Conservation (phyloP, 805 yeast species). For the Yamadazyma endophytica region DNA sequence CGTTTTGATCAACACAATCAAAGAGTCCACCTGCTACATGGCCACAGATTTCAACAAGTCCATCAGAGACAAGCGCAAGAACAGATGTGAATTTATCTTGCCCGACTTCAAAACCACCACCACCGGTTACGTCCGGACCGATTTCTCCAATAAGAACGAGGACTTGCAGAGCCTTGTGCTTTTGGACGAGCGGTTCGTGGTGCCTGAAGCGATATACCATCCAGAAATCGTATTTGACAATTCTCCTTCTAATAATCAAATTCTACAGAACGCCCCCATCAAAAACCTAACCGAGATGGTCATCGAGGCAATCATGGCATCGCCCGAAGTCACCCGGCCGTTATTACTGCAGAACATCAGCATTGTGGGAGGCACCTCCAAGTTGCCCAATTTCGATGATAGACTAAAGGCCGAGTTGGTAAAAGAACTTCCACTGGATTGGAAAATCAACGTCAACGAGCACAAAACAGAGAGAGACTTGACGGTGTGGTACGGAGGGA, state of each 20-base stretch:
- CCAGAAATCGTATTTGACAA: slow-evolving; percentile 61
- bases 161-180: slow-evolving; percentile 57
- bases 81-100: slow-evolving; percentile 65
- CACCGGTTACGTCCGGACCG: slow-evolving; percentile 61
- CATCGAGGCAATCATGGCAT: slow-evolving; percentile 59
- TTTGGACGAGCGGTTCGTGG: slow-evolving; percentile 79
- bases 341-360: slow-evolving; percentile 74
- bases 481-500: slow-evolving; percentile 37
- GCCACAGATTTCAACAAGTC: slow-evolving; percentile 53
- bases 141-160: slow-evolving; percentile 34
- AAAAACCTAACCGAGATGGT: slow-evolving; percentile 74
- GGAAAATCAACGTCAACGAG: slow-evolving; percentile 49
- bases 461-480: slow-evolving; percentile 17
- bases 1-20: slow-evolving; percentile 74
- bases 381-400: slow-evolving; percentile 60
- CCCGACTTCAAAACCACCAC: slow-evolving; percentile 85
- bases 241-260: slow-evolving; percentile 21
- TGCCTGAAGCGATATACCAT: slow-evolving; percentile 83
- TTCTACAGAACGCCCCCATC: slow-evolving; percentile 47
- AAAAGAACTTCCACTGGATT: slow-evolving; percentile 66
- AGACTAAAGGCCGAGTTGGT: slow-evolving; percentile 61
- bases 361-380: slow-evolving; percentile 78
- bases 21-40: slow-evolving; percentile 73
- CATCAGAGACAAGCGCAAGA: slow-evolving; percentile 30
- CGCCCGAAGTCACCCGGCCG: slow-evolving; percentile 74